These are phyloP conservation scores for Chalaropsis ovoidea DNA, from an alignment of 2,329 filamentous ascomycete genomes.

Conservation along the genomic window DNA sequence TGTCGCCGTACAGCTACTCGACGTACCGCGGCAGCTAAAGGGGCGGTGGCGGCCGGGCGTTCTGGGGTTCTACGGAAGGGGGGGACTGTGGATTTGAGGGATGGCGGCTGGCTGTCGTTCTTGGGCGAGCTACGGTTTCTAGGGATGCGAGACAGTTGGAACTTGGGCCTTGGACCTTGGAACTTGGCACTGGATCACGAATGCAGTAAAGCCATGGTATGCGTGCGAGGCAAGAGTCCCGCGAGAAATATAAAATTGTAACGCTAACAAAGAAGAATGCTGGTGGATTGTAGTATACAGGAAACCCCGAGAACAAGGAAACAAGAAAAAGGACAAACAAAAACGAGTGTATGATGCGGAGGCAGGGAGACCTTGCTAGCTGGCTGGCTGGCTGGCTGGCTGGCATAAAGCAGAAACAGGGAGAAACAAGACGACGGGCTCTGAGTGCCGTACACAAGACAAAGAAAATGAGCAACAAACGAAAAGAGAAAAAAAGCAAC, in stretches of 20 bases:
- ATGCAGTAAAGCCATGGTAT: background rate
- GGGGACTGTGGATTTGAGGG: no score
- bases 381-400: background rate
- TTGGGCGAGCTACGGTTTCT: background rate
- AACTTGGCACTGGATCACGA: background rate
- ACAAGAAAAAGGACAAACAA: background rate
- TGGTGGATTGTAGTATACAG: background rate
- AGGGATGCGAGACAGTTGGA: background rate
- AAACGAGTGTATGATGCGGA: conserved; percentile 16
- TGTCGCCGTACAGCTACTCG: conserved; percentile 71
- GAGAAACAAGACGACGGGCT: conserved; percentile 8
- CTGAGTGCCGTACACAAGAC: conserved; percentile 7
- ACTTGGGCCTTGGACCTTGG: no score
- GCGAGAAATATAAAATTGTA: conserved; percentile 8
- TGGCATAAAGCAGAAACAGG: background rate
- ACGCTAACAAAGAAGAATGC: conserved; percentile 12
- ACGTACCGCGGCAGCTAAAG: conserved; percentile 69
- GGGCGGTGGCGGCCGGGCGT: background rate
- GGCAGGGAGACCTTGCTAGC: no score
- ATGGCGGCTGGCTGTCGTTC: background rate
- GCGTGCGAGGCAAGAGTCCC: background rate
- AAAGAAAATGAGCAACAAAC: conserved; percentile 11
- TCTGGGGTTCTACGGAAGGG: background rate
- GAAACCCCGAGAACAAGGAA: background rate
- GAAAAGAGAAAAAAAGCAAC: conserved; percentile 15